These are phyloP conservation scores for Nepenthes mirabilis DNA, from an alignment of 148 eudicot genomes.

Conservation along the genomic window DNA sequence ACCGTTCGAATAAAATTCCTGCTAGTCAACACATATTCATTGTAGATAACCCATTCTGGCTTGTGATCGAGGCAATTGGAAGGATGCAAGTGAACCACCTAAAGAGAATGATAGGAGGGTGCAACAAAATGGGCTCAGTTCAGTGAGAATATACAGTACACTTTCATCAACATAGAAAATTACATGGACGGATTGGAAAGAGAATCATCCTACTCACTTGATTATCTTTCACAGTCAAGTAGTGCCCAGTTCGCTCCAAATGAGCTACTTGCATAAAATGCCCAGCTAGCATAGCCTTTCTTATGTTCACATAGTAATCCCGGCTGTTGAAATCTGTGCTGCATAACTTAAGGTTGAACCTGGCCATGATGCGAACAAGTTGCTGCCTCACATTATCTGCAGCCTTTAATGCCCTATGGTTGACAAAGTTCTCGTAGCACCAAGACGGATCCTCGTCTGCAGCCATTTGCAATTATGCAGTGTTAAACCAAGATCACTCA, in stretches of 20 bases:
- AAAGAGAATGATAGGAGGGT: background rate
- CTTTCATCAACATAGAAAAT: background rate
- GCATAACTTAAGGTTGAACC: slow-evolving; percentile 78
- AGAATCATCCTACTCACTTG: slow-evolving; percentile 37
- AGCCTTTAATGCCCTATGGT: slow-evolving; percentile 64
- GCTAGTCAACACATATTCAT: slow-evolving; percentile 90
- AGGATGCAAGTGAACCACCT: slow-evolving; percentile 96
- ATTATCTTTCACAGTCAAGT: slow-evolving; percentile 91
- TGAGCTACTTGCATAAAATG: slow-evolving; percentile 99
- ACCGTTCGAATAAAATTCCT: slow-evolving; percentile 96
- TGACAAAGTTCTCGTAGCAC: slow-evolving; percentile 92
- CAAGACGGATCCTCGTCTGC: slow-evolving; percentile 84
- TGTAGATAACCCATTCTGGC: slow-evolving; percentile 99
- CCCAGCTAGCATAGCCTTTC: slow-evolving; percentile 98
- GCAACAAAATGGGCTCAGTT: no score
- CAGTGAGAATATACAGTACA: no score
- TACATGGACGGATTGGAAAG: background rate
- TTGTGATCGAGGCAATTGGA: slow-evolving; percentile 97
- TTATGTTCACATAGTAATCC: slow-evolving; percentile 83
- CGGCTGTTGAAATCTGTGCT: slow-evolving; percentile 95
- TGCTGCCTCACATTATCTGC: slow-evolving; percentile 98
- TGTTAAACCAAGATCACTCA: no score
- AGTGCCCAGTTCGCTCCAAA: slow-evolving; percentile 80
- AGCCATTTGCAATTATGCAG: background rate
- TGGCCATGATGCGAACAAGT: slow-evolving; percentile 79